phyloP scores from a whole-genome alignment of 2,329 filamentous ascomycete genomes.

The Bisporella sp. region DNA sequence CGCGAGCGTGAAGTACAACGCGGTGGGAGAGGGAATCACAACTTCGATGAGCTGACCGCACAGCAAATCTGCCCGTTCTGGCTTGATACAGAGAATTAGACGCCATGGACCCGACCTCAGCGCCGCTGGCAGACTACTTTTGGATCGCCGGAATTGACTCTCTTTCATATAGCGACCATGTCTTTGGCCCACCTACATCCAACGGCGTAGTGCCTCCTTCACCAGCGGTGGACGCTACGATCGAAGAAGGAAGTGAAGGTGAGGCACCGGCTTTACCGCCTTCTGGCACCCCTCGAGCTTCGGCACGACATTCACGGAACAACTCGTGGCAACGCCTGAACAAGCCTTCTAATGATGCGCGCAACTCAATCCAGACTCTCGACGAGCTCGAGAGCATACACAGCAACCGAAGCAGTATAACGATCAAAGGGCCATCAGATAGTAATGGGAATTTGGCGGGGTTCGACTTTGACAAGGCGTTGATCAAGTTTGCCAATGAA shows the following conservation, averaged over 20 bases:
- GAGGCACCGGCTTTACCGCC: slow-evolving; percentile 38
- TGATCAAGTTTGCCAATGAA: slow-evolving; percentile 93
- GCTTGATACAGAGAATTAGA: too few species aligned
- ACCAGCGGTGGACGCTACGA: slow-evolving; percentile 46
- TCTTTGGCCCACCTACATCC: slow-evolving; percentile 29
- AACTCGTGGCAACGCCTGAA: slow-evolving; percentile 53
- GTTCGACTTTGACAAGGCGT: slow-evolving; percentile 82
- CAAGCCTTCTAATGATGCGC: slow-evolving; percentile 42
- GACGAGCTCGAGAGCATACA: slow-evolving; percentile 44
- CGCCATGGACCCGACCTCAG: slow-evolving; percentile 35
- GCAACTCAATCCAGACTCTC: slow-evolving; percentile 46
- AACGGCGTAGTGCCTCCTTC: slow-evolving; percentile 20
- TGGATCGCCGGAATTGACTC: slow-evolving; percentile 69
- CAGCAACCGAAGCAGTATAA: slow-evolving; percentile 61
- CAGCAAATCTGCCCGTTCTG: not conserved
- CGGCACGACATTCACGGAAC: slow-evolving; percentile 53
- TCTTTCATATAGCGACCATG: slow-evolving; percentile 54
- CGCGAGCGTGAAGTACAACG: too few species aligned
- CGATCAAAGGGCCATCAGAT: slow-evolving; percentile 42
- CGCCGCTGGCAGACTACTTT: slow-evolving; percentile 67
- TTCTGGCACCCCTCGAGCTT: slow-evolving; percentile 14
- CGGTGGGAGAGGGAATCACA: too few species aligned
- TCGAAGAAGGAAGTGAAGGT: slow-evolving; percentile 48
- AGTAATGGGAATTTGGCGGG: slow-evolving; percentile 14
- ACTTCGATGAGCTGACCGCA: not conserved